phyloP scores from a whole-genome alignment of 1,284 basidiomycete genomes.

The Fomitopsis palustris region DNA sequence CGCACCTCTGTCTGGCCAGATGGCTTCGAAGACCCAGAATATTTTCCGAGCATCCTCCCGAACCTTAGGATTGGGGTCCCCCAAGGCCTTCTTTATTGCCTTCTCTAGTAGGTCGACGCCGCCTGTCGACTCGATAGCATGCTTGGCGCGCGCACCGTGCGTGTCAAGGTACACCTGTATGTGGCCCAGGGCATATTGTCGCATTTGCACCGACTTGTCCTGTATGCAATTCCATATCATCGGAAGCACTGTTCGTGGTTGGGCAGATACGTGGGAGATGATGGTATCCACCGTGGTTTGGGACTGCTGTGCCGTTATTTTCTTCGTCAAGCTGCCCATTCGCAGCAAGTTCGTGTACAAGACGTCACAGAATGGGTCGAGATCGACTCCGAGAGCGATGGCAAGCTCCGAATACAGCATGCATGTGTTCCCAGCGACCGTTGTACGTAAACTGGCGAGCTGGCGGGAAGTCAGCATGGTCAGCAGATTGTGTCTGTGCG shows the following conservation, averaged over 20 bases:
- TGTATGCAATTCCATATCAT: conserved; percentile 73
- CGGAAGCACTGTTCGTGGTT: conserved; percentile 68
- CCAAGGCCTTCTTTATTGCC: conserved; percentile 66
- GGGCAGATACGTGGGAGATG: conserved; percentile 68
- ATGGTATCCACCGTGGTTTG: conserved; percentile 73
- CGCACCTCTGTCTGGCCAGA: conserved; percentile 73
- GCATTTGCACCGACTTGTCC: conserved; percentile 83
- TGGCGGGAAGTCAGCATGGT: conserved; percentile 29
- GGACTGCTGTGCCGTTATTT: conserved; percentile 84
- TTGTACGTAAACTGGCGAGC: conserved; percentile 90
- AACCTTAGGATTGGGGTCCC: conserved; percentile 80
- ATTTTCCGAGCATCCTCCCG: conserved; percentile 68
- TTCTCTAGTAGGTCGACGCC: conserved; percentile 72
- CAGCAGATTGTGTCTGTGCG: conserved; percentile 7
- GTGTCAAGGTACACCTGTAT: conserved; percentile 71
- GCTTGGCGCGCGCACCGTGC: conserved; percentile 62
- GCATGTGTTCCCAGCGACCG: conserved; percentile 81
- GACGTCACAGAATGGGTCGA: conserved; percentile 79
- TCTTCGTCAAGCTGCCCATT: conserved; percentile 96
- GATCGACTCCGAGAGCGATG: conserved; percentile 57
- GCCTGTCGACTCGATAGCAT: conserved; percentile 62
- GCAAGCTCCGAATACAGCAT: conserved; percentile 79
- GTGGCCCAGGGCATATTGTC: conserved; percentile 68
- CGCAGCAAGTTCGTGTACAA: conserved; percentile 75
- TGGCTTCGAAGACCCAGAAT: conserved; percentile 79